phyloP scores from a whole-genome alignment of 2,329 filamentous ascomycete genomes.

The Trichophyton simii region DNA sequence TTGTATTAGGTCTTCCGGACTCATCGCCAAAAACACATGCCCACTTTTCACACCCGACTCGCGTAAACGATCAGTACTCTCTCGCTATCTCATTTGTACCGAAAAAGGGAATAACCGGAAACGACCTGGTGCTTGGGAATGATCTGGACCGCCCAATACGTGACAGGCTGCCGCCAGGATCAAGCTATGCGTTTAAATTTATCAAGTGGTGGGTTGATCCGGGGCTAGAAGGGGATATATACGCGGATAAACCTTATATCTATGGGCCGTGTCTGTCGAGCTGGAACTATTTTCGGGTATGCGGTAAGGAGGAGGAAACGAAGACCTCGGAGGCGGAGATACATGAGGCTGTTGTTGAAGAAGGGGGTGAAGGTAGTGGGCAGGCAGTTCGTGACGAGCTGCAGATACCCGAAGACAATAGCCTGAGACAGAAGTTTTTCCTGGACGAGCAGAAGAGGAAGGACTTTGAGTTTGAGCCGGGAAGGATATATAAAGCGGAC shows the following conservation, averaged over 20 bases:
- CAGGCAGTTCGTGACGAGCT: constrained; percentile 34
- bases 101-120: constrained; percentile 52
- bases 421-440: constrained; percentile 49
- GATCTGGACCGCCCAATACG: constrained; percentile 88
- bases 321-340: constrained; percentile 22
- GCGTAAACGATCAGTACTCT: constrained; percentile 68
- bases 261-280: constrained; percentile 71
- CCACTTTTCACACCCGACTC: constrained; percentile 63
- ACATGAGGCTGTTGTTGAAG: constrained; percentile 47
- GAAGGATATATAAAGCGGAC: constrained; percentile 50
- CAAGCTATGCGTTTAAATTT: constrained; percentile 69
- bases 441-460: constrained; percentile 43
- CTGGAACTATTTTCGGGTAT: constrained; percentile 65
- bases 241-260: constrained; percentile 72
- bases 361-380: constrained; percentile 52
- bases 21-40: constrained; percentile 55
- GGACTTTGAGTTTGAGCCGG: constrained; percentile 49
- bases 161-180: constrained; percentile 73
- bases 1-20: constrained; percentile 34
- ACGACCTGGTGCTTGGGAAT: constrained; percentile 81
- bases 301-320: constrained; percentile 33
- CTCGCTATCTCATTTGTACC: constrained; percentile 68
- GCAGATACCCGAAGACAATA: constrained; percentile 42
- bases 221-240: constrained; percentile 76
- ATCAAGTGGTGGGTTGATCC: constrained; percentile 89